phyloP scores from a whole-genome alignment of 2,329 filamentous ascomycete genomes.

The Zasmidium cellare region DNA sequence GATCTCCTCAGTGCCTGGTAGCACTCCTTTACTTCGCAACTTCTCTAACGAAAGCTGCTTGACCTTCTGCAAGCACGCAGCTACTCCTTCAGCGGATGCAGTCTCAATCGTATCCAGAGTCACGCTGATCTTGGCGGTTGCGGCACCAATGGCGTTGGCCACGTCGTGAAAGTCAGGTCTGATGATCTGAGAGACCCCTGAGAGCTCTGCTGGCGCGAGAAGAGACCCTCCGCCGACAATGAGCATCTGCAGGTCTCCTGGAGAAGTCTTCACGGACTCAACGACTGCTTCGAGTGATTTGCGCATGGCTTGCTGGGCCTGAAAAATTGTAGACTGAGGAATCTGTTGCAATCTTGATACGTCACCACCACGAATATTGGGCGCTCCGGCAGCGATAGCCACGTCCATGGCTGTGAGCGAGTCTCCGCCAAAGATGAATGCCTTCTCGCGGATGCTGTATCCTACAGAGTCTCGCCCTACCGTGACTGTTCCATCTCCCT shows the following conservation, averaged over 20 bases:
- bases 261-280: constrained; percentile 58
- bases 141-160: constrained; percentile 62
- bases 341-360: constrained; percentile 17
- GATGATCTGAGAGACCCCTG: constrained; percentile 53
- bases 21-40: constrained; percentile 35
- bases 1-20: constrained; percentile 42
- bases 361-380: constrained; percentile 25
- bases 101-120: constrained; percentile 54
- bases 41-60: constrained; percentile 38
- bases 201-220: constrained; percentile 49
- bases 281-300: constrained; percentile 53
- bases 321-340: constrained; percentile 17
- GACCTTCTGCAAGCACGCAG: constrained; percentile 41
- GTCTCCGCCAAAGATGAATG: constrained; percentile 55
- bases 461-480: constrained; percentile 61
- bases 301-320: constrained; percentile 42
- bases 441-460: constrained; percentile 49
- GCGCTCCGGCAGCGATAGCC: constrained; percentile 38
- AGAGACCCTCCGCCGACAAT: constrained; percentile 61
- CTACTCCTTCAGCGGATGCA: constrained; percentile 42
- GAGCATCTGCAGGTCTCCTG: constrained; percentile 53
- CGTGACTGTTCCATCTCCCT: constrained; percentile 34
- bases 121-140: constrained; percentile 57
- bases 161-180: constrained; percentile 55
- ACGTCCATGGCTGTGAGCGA: constrained; percentile 57